Base-by-base conservation (phyloP, 2,329 filamentous ascomycete genomes). In the Fusarium luffae region DNA sequence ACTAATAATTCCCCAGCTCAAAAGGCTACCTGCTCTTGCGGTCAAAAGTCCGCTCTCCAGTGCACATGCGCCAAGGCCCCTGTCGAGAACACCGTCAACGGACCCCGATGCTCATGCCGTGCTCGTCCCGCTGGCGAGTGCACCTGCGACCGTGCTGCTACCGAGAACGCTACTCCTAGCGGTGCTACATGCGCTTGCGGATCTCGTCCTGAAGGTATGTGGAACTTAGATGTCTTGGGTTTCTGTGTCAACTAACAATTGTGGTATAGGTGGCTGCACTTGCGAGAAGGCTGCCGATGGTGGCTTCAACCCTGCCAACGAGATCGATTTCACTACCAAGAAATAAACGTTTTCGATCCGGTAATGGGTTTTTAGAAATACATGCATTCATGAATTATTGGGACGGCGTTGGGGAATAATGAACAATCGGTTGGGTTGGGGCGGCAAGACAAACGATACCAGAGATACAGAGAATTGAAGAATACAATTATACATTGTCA, bases 271-370 rank as follows among this genome's bases (percentile, higher is more conserved):
- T 77, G 89, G 86, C 25, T 96, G 93, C 82, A 96, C 92, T n/a
- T 97, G 94, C 79, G 91, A 93, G 80, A 94, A 93, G 79, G 88
- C 88, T 19, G 79, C 86, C 50, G 86, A 87, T 71, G 86, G 88
- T 56, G 87, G 87, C 41, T 85, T 85, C 62, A 88, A 91, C 71
- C 86, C 89, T 48, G 78, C 80, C 28, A 85, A 91, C 72, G 94
- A 98, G 88, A 92, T 87, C 51, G 94, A 98, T 81, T 98, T 97
- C 78, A 98, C 94, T 40, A 93, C 90, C 57, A 89, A 59, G 65
- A 73, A 63, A 63, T 70, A 56, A 69, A 68, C 8, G 50, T 21
- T 8, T 37, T 18, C 11, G 27, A 49, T 2, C 23, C 10, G 30
- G 4, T 23, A 18, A 46, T 32, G 30, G 34, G 30, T 34, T 6